These are phyloP conservation scores for Saccharomycopsis fodiens DNA, from an alignment of 805 yeast species.

Conservation along the genomic window DNA sequence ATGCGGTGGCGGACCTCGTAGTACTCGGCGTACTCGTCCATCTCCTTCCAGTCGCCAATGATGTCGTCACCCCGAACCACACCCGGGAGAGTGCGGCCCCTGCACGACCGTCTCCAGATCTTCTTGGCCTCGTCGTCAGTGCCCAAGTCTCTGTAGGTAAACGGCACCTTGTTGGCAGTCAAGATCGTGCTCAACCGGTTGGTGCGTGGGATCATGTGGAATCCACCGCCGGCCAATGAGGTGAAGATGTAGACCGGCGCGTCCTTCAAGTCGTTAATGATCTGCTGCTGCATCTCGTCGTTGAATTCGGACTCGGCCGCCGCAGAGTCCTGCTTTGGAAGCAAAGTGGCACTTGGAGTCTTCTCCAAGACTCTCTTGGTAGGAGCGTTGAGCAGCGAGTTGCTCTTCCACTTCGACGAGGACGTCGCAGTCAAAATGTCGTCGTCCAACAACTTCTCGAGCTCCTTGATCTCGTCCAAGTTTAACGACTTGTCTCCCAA, in stretches of 20 bases:
- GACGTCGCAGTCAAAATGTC: constrained; percentile 15
- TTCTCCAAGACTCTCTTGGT: constrained; percentile 7
- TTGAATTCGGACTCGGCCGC: constrained; percentile 9
- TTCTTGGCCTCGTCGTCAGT: constrained; percentile 81
- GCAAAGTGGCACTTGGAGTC: constrained; percentile 13
- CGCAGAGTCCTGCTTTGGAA: constrained; percentile 16
- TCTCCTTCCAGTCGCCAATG: constrained; percentile 79
- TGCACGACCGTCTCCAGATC: constrained; percentile 70
- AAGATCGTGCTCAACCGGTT: constrained; percentile 68
- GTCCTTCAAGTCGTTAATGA: constrained; percentile 27
- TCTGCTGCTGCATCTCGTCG: constrained; percentile 19
- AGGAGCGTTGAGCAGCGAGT: neutral
- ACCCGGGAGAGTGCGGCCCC: constrained; percentile 76
- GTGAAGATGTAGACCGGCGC: constrained; percentile 74
- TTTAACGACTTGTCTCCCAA: constrained; percentile 11
- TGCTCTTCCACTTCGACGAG: neutral
- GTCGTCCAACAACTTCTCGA: constrained; percentile 17
- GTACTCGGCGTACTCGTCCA: constrained; percentile 82
- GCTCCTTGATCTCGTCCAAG: constrained; percentile 17
- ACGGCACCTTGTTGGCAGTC: constrained; percentile 63
- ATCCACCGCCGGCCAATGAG: constrained; percentile 80
- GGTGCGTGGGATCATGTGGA: constrained; percentile 70
- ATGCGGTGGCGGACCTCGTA: constrained; percentile 56
- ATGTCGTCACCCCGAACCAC: constrained; percentile 77
- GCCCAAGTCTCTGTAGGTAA: constrained; percentile 69